Base-by-base conservation (phyloP, 441 rosid genomes). In the Syzygium malaccense region DNA sequence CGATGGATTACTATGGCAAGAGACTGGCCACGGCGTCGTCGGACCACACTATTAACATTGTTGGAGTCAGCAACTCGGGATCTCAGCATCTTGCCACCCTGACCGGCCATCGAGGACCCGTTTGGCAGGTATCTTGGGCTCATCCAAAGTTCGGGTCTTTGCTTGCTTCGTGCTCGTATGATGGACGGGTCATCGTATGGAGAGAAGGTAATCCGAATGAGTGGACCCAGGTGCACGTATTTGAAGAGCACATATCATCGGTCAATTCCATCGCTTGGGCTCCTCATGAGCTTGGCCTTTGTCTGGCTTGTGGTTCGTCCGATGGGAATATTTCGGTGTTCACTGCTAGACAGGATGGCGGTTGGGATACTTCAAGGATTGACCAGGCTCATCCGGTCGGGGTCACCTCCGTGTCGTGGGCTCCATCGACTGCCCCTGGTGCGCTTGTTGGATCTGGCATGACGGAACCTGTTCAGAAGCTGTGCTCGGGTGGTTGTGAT, bases 401-500 rank as follows among this genome's bases (percentile, higher is more conserved):
- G 80, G 94, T 94, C 17, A 93, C 94, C 48, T 92, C 94, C 2
- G 93, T 94, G 56, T 93, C 95, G 0, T 94, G 95, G 95, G 95
- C 94, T 14, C 93, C 94, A 4, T 89, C 93, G 25, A 93, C 79
- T 0, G 93, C 94, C 41, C 94, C 94, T 0, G 92, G 95, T 26
- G 93, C 94, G 30, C 92, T 94, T 85, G 93, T 94, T 14, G 93
- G 94, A 11, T 91, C 92, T 37, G 91, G 92, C 49, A 62, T 90
- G 85, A 90, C 89, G 56, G 94, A 94, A 88, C 93, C 93, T 7
- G 94, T 94, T 53, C 93, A 91, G 88, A 93, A 92, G 88, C 94
- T 94, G 45, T 93, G 94, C 89, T 94, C 95, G 1, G 96, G 97
- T n/a, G 98, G 98, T 49, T 95, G 96, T 89, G 97, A 95, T 86